These are phyloP conservation scores for Candida mesenterica DNA, from an alignment of 1,139 yeast genomes.

Conservation along the genomic window DNA sequence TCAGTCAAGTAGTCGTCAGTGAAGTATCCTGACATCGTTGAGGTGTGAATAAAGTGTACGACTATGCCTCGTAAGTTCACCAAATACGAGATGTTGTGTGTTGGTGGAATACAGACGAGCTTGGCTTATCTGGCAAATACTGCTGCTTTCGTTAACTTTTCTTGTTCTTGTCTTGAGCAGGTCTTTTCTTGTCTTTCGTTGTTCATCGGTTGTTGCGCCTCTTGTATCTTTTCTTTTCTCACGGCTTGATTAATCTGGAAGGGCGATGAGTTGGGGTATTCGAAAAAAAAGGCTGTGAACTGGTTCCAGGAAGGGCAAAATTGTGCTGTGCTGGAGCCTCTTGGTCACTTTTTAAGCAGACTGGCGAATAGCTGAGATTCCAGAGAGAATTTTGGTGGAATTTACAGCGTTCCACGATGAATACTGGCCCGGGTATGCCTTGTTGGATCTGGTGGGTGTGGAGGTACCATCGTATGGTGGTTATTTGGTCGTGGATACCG, in stretches of 20 bases:
- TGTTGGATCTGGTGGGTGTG: too few species aligned
- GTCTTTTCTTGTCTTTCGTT: not conserved
- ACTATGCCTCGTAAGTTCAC: not conserved
- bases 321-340: not conserved
- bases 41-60: not conserved
- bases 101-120: too few species aligned
- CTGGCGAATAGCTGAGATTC: too few species aligned
- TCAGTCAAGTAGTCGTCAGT: slow-evolving; percentile 19
- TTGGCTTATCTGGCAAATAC: too few species aligned
- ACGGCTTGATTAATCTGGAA: not conserved
- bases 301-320: not conserved
- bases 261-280: not conserved
- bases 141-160: not conserved
- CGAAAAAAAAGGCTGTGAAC: not conserved
- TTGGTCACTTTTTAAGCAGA: too few species aligned
- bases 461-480: too few species aligned
- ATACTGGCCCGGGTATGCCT: too few species aligned
- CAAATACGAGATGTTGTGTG: too few species aligned
- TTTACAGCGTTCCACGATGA: too few species aligned
- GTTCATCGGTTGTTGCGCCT: not conserved
- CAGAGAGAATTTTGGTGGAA: too few species aligned
- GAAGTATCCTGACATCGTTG: slow-evolving; percentile 16
- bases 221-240: too few species aligned
- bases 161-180: not conserved
- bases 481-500: too few species aligned